phyloP scores from a whole-genome alignment of 306 rosid species.

The Abrus precatorius region DNA sequence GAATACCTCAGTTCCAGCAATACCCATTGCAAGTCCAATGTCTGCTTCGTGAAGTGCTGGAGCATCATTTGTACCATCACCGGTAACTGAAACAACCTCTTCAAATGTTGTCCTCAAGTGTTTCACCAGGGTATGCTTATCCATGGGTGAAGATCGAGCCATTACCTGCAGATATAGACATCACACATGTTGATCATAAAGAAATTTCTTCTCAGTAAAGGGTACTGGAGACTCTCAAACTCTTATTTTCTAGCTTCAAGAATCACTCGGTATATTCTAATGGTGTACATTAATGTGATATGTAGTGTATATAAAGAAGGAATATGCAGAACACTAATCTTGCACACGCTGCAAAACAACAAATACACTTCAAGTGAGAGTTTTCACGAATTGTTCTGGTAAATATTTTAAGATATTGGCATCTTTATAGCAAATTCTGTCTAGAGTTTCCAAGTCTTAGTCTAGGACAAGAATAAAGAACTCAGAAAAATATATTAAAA shows the following conservation, averaged over 20 bases:
- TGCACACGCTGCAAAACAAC: constrained; percentile 35
- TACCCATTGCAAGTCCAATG: constrained; percentile 99
- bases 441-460: constrained; percentile 29
- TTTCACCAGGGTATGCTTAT: constrained; percentile 91
- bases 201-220: constrained; percentile 31
- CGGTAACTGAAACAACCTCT: constrained; percentile 98
- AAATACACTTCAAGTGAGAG: not conserved
- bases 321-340: constrained; percentile 25
- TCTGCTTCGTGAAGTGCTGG: constrained; percentile 99
- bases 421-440: constrained; percentile 31
- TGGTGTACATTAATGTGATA: not conserved
- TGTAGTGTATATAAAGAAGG: constrained; percentile 13
- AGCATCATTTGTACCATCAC: constrained; percentile 99
- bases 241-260: constrained; percentile 34
- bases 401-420: constrained; percentile 11
- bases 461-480: constrained; percentile 29
- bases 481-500: constrained; percentile 15
- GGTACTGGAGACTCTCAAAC: constrained; percentile 15
- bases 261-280: constrained; percentile 26
- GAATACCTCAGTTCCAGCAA: constrained; percentile 95
- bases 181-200: constrained; percentile 23
- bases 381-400: constrained; percentile 5
- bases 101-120: constrained; percentile 83
- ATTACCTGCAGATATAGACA: constrained; percentile 72
- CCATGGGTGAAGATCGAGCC: constrained; percentile 99